Conservation (phyloP, 2,329 filamentous ascomycete genomes). For the Neofusicoccum umdonicola region DNA sequence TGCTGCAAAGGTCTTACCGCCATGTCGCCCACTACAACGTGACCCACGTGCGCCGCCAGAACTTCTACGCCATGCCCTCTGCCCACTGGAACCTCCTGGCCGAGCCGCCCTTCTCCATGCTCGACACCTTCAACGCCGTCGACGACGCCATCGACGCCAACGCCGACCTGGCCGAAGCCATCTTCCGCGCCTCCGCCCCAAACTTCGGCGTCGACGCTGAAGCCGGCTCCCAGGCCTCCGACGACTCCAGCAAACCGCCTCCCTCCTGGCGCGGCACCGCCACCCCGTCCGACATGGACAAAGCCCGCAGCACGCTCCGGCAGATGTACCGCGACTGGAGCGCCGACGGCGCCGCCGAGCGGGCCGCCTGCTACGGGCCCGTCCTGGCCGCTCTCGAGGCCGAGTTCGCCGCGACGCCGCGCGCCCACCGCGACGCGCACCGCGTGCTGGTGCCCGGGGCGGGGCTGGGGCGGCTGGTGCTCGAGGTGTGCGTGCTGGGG, state of each 20-base stretch:
- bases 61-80: conserved; percentile 87
- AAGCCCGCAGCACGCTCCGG: conserved; percentile 85
- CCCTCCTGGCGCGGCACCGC: conserved; percentile 67
- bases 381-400: conserved; percentile 64
- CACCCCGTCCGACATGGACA: conserved; percentile 75
- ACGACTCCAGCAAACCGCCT: conserved; percentile 40
- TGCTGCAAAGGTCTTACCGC: conserved; percentile 68
- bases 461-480: conserved; percentile 82
- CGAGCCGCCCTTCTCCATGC: conserved; percentile 75
- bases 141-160: conserved; percentile 90
- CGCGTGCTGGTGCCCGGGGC: conserved; percentile 84
- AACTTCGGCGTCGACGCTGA: conserved; percentile 44
- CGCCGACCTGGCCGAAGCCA: conserved; percentile 75
- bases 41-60: conserved; percentile 84
- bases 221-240: conserved; percentile 34
- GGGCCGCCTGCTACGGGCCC: conserved; percentile 73
- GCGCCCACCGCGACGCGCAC: conserved; percentile 31
- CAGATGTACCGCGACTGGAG: conserved; percentile 98
- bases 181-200: conserved; percentile 55
- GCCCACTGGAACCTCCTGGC: conserved; percentile 82
- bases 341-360: conserved; percentile 68
- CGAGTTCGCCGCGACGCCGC: conserved; percentile 37
- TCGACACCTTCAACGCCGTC: conserved; percentile 73
- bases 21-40: conserved; percentile 83
- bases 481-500: conserved; percentile 74